Evolutionary conservation across 108 stramenopile genomes (phyloP).

Genomic region (Mediolabrus comicus): DNA sequence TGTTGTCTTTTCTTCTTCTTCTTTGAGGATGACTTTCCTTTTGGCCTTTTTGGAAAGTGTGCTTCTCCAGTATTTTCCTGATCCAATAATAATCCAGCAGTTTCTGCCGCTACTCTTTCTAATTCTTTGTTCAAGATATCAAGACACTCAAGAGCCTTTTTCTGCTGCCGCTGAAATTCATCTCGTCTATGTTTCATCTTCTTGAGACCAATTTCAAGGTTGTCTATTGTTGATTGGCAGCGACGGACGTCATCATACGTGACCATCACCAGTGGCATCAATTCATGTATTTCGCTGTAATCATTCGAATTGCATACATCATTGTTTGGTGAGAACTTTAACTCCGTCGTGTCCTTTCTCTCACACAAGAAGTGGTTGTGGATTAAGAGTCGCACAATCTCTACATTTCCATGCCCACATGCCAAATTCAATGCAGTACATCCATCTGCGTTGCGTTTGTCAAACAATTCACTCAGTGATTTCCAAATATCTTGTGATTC

Average conservation of each 20-base stretch:
- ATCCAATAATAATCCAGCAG: conserved; percentile 1
- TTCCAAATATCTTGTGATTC: conserved; percentile 10
- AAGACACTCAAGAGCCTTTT: conserved; percentile 16
- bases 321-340: background rate
- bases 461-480: conserved; percentile 17
- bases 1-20: conserved; percentile 10
- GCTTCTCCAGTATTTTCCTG: background rate
- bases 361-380: background rate
- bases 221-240: conserved; percentile 27
- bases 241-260: conserved; percentile 27
- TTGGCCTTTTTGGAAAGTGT: conserved; percentile 11
- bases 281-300: background rate
- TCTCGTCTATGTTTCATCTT: conserved; percentile 13
- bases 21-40: conserved; percentile 21
- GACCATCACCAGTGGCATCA: conserved; percentile 26
- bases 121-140: conserved; percentile 17
- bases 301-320: background rate
- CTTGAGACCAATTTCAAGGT: conserved; percentile 22
- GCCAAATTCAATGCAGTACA: conserved; percentile 45
- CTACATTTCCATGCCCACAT: conserved; percentile 46
- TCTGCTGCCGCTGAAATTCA: conserved; percentile 11
- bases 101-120: background rate
- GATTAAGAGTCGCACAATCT: conserved; percentile 40
- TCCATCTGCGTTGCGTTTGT: conserved; percentile 17
- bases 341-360: background rate